A percentile compares a stretch with the other conserved stretches of the same genome.
Conservation (phyloP, 352 stramenopile genomes). For the Pythium vanterpoolii region DNA sequence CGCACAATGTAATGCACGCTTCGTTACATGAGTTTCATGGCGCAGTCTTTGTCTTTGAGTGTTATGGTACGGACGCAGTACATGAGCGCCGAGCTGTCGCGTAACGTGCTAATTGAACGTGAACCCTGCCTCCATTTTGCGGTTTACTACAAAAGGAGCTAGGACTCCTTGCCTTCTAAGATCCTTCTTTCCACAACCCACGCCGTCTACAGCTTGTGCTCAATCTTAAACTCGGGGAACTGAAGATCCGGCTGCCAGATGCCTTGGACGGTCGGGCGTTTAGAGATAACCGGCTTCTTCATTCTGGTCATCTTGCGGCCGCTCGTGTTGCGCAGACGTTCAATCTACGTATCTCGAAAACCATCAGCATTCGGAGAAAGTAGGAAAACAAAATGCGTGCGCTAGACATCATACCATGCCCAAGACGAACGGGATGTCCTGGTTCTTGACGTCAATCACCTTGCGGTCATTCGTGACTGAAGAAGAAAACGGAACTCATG, state of each 20-base stretch:
- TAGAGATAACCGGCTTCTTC: slow-evolving; percentile 81
- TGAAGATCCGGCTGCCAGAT: slow-evolving; percentile 87
- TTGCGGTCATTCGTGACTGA: slow-evolving; percentile 79
- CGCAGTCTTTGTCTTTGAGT: background rate
- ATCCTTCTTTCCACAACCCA: background rate
- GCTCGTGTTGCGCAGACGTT: slow-evolving; percentile 83
- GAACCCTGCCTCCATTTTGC: background rate
- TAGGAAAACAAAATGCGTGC: background rate
- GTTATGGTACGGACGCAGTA: background rate
- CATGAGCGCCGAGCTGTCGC: background rate
- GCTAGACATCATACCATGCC: slow-evolving; percentile 48
- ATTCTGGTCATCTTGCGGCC: slow-evolving; percentile 87
- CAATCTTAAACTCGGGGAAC: slow-evolving; percentile 85
- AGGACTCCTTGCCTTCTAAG: background rate
- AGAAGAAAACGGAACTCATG: background rate
- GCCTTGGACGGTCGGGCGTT: slow-evolving; percentile 77
- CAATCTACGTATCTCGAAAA: slow-evolving; percentile 34
- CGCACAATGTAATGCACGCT: slow-evolving; percentile 4
- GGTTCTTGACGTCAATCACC: slow-evolving; percentile 87
- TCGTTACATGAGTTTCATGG: background rate
- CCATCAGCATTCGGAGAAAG: background rate
- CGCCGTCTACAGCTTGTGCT: slow-evolving; percentile 35
- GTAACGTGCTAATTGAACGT: background rate
- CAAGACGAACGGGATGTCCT: slow-evolving; percentile 80
- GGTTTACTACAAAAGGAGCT: background rate